A percentile compares a stretch with the other conserved stretches of the same genome.
Conservation (phyloP, 352 stramenopile genomes). For the Phytopythium cucurbitacearum region DNA sequence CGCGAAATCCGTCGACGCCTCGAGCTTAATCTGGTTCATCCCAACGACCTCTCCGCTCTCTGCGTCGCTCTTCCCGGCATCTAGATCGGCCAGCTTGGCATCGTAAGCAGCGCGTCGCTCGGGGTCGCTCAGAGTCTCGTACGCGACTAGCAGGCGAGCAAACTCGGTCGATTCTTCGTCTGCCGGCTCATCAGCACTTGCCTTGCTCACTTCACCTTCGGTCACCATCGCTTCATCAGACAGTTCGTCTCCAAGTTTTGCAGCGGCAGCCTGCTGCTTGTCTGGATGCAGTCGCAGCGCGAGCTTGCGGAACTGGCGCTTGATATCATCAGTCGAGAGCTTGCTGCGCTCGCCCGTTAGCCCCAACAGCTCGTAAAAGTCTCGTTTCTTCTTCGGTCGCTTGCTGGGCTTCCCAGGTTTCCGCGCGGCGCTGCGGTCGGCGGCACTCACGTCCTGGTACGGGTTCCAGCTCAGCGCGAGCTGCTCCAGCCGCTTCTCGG, state of each 20-base stretch:
- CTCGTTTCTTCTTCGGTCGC: constrained; percentile 30
- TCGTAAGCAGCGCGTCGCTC: constrained; percentile 54
- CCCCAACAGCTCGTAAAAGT: constrained; percentile 66
- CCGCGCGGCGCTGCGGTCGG: constrained; percentile 9
- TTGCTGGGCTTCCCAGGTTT: constrained; percentile 9
- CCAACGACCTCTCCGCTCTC: constrained; percentile 25
- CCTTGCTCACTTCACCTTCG: constrained; percentile 1
- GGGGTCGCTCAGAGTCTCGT: constrained; percentile 71
- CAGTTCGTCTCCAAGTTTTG: background rate
- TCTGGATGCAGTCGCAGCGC: constrained; percentile 67
- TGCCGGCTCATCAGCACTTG: constrained; percentile 6
- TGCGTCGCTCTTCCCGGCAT: constrained; percentile 5
- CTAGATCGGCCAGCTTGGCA: constrained; percentile 27
- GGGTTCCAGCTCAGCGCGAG: constrained; percentile 68
- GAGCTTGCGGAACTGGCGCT: constrained; percentile 63
- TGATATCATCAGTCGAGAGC: constrained; percentile 42
- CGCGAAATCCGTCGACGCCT: constrained; percentile 68
- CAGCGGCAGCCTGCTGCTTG: constrained; percentile 29
- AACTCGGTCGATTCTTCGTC: constrained; percentile 46
- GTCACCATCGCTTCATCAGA: constrained; percentile 5
- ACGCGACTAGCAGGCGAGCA: constrained; percentile 56
- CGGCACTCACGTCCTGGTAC: constrained; percentile 50
- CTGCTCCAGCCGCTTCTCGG: constrained; percentile 53
- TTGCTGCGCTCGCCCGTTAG: constrained; percentile 17
- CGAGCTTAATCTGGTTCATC: constrained; percentile 56